These are phyloP conservation scores for Sphagnum fallax DNA, from an alignment of 228 moss, liverwort and hornwort species.

Conservation along the genomic window DNA sequence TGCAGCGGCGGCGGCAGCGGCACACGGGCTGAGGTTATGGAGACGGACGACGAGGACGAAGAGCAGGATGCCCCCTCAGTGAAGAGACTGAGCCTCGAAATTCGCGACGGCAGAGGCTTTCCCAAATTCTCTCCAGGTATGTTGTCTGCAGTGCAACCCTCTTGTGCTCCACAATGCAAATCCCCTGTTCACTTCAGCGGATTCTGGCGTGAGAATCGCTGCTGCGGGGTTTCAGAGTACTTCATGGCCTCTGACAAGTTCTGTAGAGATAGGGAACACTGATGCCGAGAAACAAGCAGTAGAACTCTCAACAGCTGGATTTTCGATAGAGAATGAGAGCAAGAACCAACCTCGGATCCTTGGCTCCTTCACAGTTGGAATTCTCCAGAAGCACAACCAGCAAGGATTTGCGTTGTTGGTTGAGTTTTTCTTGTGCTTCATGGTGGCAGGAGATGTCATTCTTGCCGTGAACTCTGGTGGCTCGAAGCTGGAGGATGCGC, in stretches of 20 bases:
- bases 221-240: background rate
- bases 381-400: background rate
- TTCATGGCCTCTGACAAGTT: background rate
- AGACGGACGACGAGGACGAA: constrained; percentile 19
- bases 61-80: constrained; percentile 23
- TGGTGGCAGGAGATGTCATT: constrained; percentile 60
- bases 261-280: background rate
- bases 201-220: too few species aligned
- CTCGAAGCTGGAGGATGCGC: constrained; percentile 20
- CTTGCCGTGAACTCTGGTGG: constrained; percentile 78
- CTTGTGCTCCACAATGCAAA: too few species aligned
- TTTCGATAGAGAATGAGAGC: too few species aligned
- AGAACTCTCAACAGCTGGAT: too few species aligned
- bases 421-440: too few species aligned
- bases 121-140: constrained; percentile 49
- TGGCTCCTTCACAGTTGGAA: background rate
- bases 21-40: background rate
- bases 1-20: background rate
- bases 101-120: constrained; percentile 32
- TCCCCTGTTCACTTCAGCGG: background rate
- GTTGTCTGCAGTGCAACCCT: too few species aligned
- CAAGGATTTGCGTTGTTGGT: background rate
- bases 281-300: too few species aligned
- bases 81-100: constrained; percentile 49
- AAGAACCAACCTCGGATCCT: background rate